Evolutionary conservation across 805 yeast species (phyloP).

Genomic region (Pichia insulana): DNA sequence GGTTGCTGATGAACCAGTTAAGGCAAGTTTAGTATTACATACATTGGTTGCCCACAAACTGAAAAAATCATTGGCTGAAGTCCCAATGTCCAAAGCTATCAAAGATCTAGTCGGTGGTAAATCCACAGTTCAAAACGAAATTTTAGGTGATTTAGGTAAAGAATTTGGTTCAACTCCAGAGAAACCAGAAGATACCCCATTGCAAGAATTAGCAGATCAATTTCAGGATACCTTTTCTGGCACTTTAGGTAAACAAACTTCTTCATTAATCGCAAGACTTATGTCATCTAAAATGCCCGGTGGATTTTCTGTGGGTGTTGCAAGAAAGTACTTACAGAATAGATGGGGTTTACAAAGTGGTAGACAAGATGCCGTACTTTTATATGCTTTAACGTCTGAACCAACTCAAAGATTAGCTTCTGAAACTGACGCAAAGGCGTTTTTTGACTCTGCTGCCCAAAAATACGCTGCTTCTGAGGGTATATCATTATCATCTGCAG

Average conservation of each 20-base stretch:
- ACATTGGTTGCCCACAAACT: constrained; percentile 92
- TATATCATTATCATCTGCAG: constrained; percentile 59
- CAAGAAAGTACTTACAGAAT: constrained; percentile 85
- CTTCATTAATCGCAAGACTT: constrained; percentile 81
- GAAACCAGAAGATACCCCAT: constrained; percentile 97
- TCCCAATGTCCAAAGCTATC: constrained; percentile 86
- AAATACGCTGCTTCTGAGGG: constrained; percentile 83
- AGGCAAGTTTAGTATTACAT: constrained; percentile 74
- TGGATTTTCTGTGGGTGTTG: constrained; percentile 88
- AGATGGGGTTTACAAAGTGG: constrained; percentile 92
- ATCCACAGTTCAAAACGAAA: constrained; percentile 97
- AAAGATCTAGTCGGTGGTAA: constrained; percentile 98
- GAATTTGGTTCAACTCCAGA: constrained; percentile 98
- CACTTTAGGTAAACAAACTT: constrained; percentile 85
- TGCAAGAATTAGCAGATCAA: constrained; percentile 88
- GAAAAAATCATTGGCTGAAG: constrained; percentile 79
- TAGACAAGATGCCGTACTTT: constrained; percentile 86
- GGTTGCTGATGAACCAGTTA: constrained; percentile 82
- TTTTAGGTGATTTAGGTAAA: constrained; percentile 96
- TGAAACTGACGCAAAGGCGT: constrained; percentile 86
- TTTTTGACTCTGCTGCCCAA: constrained; percentile 71
- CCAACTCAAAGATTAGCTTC: constrained; percentile 82
- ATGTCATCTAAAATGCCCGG: constrained; percentile 99
- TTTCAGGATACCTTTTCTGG: constrained; percentile 90
- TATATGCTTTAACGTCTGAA: constrained; percentile 78